Evolutionary conservation across 495 filamentous ascomycete species (phyloP), one percentile per base, ranked within the genome.

Genomic region (Melanomma pulvis-pyrius): DNA sequence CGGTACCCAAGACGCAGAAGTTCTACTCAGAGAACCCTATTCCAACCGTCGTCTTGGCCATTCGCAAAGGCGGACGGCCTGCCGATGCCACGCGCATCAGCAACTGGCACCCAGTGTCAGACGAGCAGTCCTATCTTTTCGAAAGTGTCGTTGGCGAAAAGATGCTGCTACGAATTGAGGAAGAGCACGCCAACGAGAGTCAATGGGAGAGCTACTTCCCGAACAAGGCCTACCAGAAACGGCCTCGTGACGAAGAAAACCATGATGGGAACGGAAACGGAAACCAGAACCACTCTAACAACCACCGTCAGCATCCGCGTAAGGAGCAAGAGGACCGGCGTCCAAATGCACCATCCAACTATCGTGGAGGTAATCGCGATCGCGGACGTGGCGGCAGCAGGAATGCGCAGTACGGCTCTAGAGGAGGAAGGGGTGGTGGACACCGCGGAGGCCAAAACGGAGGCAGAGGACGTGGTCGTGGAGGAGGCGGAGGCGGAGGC

Each of bases 111-210:
- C 85, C 88, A 1, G 80, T 96, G 11, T 79, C 88, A 2, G 78
- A 84, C 28, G 87, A 91, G 17, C 85, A 87, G 59, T 77, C 80
- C 2, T 81, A 93, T 55, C 79, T 82, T 1, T 88, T 99, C 67
- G 89, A 92, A 63, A 92, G 89, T 0, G 85, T 84, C 0, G 88
- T 99, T 1, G 92, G 90, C 11, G 92, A 98, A 78, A 96, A 96
- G 77, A 84, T 88, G 19, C 78, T 93, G 50, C 78, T 98, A 48
- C 84, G 89, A 12, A 85, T 98, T 36, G 91, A 96, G 75, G 81
- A 85, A 59, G 88, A 93, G 77, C 30, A 83, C 59, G 69, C 76
- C 0, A 72, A 77, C 32, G 85, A 87, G 66, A 82, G 82, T 49
- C 81, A 83, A 59, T 86, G 82, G 69, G 84, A 90, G 63, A 86